Base-by-base conservation (phyloP, 2,329 filamentous ascomycete species). In the Penicillium thymicola region DNA sequence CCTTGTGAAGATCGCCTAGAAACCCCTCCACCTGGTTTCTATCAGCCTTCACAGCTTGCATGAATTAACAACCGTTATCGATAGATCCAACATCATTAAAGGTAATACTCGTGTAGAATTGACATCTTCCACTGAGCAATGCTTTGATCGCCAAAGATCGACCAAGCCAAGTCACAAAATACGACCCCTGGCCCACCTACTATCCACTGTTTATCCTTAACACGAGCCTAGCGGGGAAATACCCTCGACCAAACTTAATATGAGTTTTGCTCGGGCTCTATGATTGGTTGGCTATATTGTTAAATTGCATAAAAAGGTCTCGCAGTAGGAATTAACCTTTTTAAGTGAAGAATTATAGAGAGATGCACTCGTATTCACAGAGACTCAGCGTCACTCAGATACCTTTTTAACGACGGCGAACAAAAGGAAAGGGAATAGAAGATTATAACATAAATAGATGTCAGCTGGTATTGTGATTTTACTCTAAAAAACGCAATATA, bases 121-220 rank as follows among this genome's bases (percentile, higher is more conserved):
- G 4, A 7, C 18, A 21, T 46, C 8, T 32, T 5, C 5, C 25
- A 21, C 3, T 11, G 28, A 11, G n/a, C 21, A 16, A 25, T 34
- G 14, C n/a, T n/a, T 14, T 6, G 52, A 50, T 55, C 32, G 32
- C 14, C 32, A 37, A 11, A 32, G 52, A 55, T 55, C 53, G 53
- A 36, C 53, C 6, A 40, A 4, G 40, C 53, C 6, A 55, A 55
- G 32, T 51, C 27, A 51, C 32, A 51, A 55, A 51, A 55, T 55
- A 55, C 53, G 53, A 51, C 44, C 34, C 5, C 16, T 38, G 21
- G 23, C 37, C 52, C 52, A 48, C 43, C 43, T 18, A 18, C 32
- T 34, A 34, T 18, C 45, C 45, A 54, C 53, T 34, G 30, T 32
- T 5, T 1, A 32, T 34, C 14, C 6, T 38, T 1, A 55, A 55